A percentile compares a stretch with the other conserved stretches of the same genome.
These are phyloP conservation scores for Clitopilus hobsonii DNA, from an alignment of 768 basidiomycete genomes.

Conservation along the genomic window DNA sequence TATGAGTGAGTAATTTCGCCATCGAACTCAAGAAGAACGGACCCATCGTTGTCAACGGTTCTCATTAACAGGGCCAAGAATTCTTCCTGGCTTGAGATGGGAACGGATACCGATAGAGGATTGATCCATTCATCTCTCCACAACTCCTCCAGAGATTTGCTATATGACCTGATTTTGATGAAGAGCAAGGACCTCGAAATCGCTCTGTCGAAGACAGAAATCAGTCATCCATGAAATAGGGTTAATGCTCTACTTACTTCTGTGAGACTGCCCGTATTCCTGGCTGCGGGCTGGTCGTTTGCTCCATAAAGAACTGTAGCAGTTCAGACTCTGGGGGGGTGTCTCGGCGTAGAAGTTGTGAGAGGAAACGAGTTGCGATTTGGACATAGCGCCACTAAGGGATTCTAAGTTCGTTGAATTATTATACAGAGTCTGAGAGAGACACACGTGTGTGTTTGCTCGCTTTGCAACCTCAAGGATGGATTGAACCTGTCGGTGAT, in stretches of 20 bases:
- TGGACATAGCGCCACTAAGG: constrained; percentile 81
- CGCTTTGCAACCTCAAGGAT: constrained; percentile 58
- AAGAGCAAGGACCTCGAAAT: constrained; percentile 61
- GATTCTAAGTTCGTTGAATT: constrained; percentile 8
- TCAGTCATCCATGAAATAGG: background rate
- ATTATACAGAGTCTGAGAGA: constrained; percentile 6
- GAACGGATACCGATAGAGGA: constrained; percentile 46
- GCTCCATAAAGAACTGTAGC: constrained; percentile 59
- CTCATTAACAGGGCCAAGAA: constrained; percentile 45
- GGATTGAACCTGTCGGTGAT: constrained; percentile 41
- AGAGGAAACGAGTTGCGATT: constrained; percentile 60
- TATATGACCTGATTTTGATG: constrained; percentile 74
- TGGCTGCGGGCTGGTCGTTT: constrained; percentile 67
- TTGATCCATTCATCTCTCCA: constrained; percentile 74
- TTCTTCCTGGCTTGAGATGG: constrained; percentile 39
- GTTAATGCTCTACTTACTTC: constrained; percentile 34
- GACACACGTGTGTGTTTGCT: constrained; percentile 67
- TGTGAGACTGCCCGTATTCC: constrained; percentile 63
- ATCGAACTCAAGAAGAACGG: no score
- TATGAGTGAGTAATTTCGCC: background rate
- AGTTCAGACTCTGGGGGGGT: constrained; percentile 44
- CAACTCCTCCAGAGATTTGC: constrained; percentile 55
- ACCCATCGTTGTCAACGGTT: constrained; percentile 32
- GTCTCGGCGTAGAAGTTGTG: constrained; percentile 62
- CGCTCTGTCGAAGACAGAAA: constrained; percentile 38